Base-by-base conservation (phyloP, 73 alveolate species). In the Paramecium primaurelia region DNA sequence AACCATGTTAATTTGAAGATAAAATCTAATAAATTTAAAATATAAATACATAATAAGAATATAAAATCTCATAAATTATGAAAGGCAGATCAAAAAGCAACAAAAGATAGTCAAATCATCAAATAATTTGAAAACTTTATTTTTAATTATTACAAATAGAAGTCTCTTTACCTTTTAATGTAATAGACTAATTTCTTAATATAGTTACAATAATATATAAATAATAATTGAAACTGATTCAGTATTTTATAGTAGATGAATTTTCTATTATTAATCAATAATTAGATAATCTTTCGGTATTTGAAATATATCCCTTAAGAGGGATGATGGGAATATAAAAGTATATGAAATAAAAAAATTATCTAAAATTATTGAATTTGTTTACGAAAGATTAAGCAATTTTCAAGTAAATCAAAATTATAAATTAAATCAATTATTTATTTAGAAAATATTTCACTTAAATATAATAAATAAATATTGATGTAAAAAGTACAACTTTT, bases 401-500 rank as follows among this genome's bases (percentile, higher is more conserved):
- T 22, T 22, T 22, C 0, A 22, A 22, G 25, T 22, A 22, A 22
- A 22, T 22, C 0, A 22, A 0, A 0, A 0, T 22, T 0, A 22
- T 22, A 22, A 22, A 22, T 22, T 22, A 22, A 22, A 22, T 22
- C 25, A 22, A 22, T 22, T 22, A 22, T 22, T 22, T 22, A 22
- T 22, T 22, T 22, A 22, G 25, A 22, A 22, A 22, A 22, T 22
- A 22, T 22, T 26, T 28, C 26, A 30, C 14, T 71, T 30, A 71
- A 71, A 2, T 71, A 71, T 71, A 3, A 37, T 75, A 37, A 6
- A 75, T 18, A 75, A 18, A 2, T 0, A 2, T 42, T 34, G 11
- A 75, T 68, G 40, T 12, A 36, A 75, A 25, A 75, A 75, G 69
- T 68, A 73, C 36, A 73, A 73, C 59, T 73, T 75, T n/a, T 73